Evolutionary conservation across 148 eudicot species (phyloP), one percentile per base, ranked within the genome.

Genomic region (Rhododendron kiyosumense): DNA sequence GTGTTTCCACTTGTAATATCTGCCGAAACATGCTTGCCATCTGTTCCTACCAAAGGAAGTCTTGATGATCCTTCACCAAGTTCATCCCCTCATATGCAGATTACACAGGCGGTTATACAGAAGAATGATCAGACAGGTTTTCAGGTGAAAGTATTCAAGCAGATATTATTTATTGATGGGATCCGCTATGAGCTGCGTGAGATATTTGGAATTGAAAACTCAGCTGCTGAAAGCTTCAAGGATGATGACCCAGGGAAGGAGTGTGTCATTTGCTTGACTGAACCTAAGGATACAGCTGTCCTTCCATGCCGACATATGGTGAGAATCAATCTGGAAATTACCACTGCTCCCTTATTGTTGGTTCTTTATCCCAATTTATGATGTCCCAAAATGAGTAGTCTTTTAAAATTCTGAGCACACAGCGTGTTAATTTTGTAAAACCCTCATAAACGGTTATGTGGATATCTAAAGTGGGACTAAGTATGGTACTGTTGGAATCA

Each of bases 231-330:
- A 87, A 85, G 89, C 41, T 87, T 90, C 83, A 90, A 82, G 61
- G 92, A 94, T 75, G 89, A 89, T 65, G 97, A 89, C 32, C 92
- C 94, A 0, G 96, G 96, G 48, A 91, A 92, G 87, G 96, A 92
- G 63, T 95, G 98, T 81, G 97, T 95, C 28, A 93, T 95, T 67
- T 95, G 98, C 93, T 88, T 95, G 95, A 91, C 97, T 10, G 95
- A 92, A 84, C 94, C 94, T 26, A 95, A 93, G 89, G 92, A 93
- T 83, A 94, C 95, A 49, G 94, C 97, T 43, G 92, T 93, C 45
- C 89, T 95, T 69, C 98, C 98, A 28, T 95, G 98, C 90, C 90
- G 98, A 76, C 98, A 94, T 91, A 90, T 95, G 97, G 98, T 95
- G 88, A 93, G 95, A 81, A 10, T 83, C 78, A n/a, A 75, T 69